phyloP scores from a whole-genome alignment of 176 grass and related monocot species.

The Carex cristatella region DNA sequence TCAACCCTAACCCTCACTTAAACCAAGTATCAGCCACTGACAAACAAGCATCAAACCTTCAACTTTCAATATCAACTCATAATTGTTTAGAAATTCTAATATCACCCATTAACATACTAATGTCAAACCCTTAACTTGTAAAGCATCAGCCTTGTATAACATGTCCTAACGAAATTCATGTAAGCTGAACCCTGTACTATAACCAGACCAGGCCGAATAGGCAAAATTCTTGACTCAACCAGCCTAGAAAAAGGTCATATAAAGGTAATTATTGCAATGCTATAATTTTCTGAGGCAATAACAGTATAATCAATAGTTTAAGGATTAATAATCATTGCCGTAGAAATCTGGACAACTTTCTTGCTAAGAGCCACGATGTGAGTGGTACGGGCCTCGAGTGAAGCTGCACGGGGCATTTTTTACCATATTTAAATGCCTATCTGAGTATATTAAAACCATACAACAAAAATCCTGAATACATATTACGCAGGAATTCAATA shows the following conservation, averaged over 20 bases:
- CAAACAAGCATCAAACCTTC: not conserved
- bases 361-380: not conserved
- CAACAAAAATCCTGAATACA: not conserved
- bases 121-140: not conserved
- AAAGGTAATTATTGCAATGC: not conserved
- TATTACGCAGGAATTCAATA: not conserved
- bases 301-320: not conserved
- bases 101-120: not conserved
- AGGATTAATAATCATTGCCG: not conserved
- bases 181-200: not conserved
- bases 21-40: not conserved
- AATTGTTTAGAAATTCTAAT: not conserved
- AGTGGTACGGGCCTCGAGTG: not conserved
- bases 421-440: not conserved
- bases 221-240: not conserved
- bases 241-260: not conserved
- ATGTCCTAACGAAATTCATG: not conserved
- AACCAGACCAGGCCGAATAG: not conserved
- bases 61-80: not conserved
- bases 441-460: not conserved
- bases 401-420: not conserved
- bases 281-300: not conserved
- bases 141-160: not conserved
- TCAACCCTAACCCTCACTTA: not conserved
- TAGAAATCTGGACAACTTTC: not conserved